phyloP scores from a whole-genome alignment of 129 eudicot species.

The Tanacetum coccineum region DNA sequence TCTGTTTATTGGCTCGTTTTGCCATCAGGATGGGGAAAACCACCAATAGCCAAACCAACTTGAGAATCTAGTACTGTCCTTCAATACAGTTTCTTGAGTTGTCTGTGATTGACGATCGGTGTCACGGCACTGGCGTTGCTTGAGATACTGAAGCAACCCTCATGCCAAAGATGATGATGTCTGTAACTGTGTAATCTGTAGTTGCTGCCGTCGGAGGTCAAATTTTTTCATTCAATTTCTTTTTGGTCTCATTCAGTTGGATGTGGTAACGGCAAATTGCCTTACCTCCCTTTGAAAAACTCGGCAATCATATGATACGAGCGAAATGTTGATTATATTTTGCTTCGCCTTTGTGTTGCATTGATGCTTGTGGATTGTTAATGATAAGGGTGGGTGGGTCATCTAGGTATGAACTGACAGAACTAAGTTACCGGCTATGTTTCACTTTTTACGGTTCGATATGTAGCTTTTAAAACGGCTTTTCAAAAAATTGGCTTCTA shows the following conservation, averaged over 20 bases:
- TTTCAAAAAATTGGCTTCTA: too few species aligned
- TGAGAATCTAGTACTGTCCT: slow-evolving; percentile 11
- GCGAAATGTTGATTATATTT: not conserved
- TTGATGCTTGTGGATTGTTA: not conserved
- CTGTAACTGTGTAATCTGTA: slow-evolving; percentile 30
- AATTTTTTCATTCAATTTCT: not conserved
- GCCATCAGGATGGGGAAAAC: slow-evolving; percentile 4
- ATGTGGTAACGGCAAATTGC: not conserved
- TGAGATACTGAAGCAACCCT: slow-evolving; percentile 18
- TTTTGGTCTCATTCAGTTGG: not conserved
- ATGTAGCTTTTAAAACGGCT: too few species aligned
- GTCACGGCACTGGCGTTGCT: slow-evolving; percentile 2
- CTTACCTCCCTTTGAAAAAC: slow-evolving; percentile 8
- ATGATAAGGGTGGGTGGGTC: not conserved
- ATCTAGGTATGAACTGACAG: not conserved
- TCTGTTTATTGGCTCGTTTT: slow-evolving; percentile 1
- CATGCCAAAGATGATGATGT: slow-evolving; percentile 19
- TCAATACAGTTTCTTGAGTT: slow-evolving; percentile 21
- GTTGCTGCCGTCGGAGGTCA: slow-evolving; percentile 5
- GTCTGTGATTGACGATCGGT: slow-evolving; percentile 25
- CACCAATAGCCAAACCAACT: slow-evolving; percentile 18
- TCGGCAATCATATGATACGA: not conserved
- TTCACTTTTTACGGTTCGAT: too few species aligned
- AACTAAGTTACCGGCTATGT: not conserved
- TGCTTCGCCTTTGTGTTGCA: not conserved